Conservation (phyloP, 352 stramenopile species). For the Achlya hypogyna region DNA sequence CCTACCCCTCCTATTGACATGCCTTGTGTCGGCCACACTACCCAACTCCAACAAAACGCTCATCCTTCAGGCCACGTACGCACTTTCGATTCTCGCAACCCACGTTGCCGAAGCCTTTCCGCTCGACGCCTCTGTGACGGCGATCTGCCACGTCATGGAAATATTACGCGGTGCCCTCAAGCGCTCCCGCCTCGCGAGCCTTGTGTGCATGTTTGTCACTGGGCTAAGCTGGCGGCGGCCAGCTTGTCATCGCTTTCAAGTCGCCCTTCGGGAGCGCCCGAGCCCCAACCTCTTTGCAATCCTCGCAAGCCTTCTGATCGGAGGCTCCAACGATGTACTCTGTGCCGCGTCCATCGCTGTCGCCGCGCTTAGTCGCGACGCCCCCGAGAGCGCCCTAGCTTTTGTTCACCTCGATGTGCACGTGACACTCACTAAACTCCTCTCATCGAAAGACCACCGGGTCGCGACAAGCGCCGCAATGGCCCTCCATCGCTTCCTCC, state of each 20-base stretch:
- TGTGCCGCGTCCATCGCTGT: constrained; percentile 15
- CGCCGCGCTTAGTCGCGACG: constrained; percentile 1
- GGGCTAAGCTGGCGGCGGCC: constrained; percentile 3
- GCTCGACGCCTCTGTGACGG: constrained; percentile 7
- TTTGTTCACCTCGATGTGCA: constrained; percentile 20
- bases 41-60: constrained; percentile 18
- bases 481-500: constrained; percentile 5
- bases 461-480: constrained; percentile 4
- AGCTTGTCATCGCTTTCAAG: constrained; percentile 2
- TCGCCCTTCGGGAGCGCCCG: not conserved
- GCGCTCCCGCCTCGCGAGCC: constrained; percentile 12
- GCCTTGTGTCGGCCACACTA: not conserved
- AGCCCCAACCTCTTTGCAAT: constrained; percentile 19
- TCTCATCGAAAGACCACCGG: constrained; percentile 7
- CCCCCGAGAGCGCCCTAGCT: constrained; percentile 1
- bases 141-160: constrained; percentile 17
- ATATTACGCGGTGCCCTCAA: constrained; percentile 15
- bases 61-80: constrained; percentile 12
- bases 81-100: constrained; percentile 12
- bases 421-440: constrained; percentile 6
- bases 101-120: constrained; percentile 16
- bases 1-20: not conserved
- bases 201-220: constrained; percentile 20
- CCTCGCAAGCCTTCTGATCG: constrained; percentile 18
- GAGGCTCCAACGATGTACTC: constrained; percentile 15